Conservation (phyloP, 2,329 filamentous ascomycete genomes). For the Diaporthe sp. region DNA sequence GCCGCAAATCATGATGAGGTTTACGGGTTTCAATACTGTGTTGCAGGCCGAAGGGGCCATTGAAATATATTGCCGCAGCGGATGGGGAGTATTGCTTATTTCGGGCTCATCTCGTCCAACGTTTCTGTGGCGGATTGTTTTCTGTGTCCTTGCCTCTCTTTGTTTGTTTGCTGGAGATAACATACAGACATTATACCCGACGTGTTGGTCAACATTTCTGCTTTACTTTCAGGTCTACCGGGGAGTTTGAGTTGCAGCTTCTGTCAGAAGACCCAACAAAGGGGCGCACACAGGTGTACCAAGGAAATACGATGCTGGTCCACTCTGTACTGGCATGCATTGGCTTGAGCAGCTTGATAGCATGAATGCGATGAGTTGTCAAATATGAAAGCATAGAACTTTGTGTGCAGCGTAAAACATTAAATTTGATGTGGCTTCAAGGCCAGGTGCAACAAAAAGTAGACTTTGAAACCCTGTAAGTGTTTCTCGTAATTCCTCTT, state of each 20-base stretch:
- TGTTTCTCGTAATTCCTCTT: background rate
- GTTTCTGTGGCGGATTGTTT: background rate
- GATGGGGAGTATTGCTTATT: background rate
- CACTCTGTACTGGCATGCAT: background rate
- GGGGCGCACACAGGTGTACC: background rate
- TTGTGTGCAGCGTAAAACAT: background rate
- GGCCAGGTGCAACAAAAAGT: background rate
- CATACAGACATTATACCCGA: slow-evolving; percentile 40
- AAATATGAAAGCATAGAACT: background rate
- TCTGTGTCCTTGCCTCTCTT: background rate
- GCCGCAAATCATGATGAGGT: slow-evolving; percentile 1
- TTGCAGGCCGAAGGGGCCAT: background rate
- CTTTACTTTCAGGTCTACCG: slow-evolving; percentile 26
- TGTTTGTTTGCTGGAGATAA: slow-evolving; percentile 37
- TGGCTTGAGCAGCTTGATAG: slow-evolving; percentile 33
- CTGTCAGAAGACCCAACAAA: background rate
- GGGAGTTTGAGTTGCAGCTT: slow-evolving; percentile 1
- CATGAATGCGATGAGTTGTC: slow-evolving; percentile 23
- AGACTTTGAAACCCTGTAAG: background rate
- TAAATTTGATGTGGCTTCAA: background rate
- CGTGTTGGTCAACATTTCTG: slow-evolving; percentile 26
- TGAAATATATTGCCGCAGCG: background rate
- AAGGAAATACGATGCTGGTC: background rate
- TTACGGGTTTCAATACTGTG: background rate
- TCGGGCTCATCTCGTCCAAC: background rate